Conservation (phyloP, 2,329 filamentous ascomycete genomes). For the Alternaria sp. region DNA sequence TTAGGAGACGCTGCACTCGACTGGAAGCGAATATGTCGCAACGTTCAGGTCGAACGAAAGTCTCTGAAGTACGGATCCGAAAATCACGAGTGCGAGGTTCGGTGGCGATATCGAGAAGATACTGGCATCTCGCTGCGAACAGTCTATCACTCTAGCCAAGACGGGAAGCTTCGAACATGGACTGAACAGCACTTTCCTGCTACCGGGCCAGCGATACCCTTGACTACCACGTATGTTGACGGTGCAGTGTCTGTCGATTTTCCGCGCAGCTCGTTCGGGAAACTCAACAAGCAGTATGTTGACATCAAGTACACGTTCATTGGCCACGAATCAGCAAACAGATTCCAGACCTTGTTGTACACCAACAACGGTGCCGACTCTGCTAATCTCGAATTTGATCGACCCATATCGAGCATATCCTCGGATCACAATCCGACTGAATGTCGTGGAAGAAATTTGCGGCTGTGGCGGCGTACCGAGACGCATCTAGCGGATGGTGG, state of each 20-base stretch:
- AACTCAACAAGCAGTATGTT: conserved; percentile 31
- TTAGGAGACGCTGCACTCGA: conserved; percentile 36
- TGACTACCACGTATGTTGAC: conserved; percentile 35
- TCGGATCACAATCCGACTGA: conserved; percentile 38
- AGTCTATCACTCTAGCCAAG: conserved; percentile 29
- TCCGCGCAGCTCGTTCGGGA: conserved; percentile 33
- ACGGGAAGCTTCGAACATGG: conserved; percentile 27
- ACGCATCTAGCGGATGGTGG: conserved; percentile 20
- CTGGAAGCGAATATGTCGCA: conserved; percentile 37
- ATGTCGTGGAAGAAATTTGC: conserved; percentile 38
- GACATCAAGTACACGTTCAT: conserved; percentile 40
- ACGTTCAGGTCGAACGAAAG: conserved; percentile 36
- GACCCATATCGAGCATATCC: conserved; percentile 29
- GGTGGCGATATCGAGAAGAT: conserved; percentile 40
- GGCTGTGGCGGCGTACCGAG: conserved; percentile 36
- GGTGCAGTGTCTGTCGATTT: conserved; percentile 41
- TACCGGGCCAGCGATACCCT: conserved; percentile 38
- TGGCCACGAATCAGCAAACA: conserved; percentile 16
- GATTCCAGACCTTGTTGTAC: conserved; percentile 42
- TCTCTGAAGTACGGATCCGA: conserved; percentile 13
- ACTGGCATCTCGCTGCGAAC: conserved; percentile 33
- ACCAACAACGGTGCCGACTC: conserved; percentile 39
- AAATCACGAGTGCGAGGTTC: conserved; percentile 31
- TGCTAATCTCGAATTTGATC: conserved; percentile 37
- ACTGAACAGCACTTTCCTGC: conserved; percentile 38